Base-by-base conservation (phyloP, 306 rosid species). In the Castanea sativa region DNA sequence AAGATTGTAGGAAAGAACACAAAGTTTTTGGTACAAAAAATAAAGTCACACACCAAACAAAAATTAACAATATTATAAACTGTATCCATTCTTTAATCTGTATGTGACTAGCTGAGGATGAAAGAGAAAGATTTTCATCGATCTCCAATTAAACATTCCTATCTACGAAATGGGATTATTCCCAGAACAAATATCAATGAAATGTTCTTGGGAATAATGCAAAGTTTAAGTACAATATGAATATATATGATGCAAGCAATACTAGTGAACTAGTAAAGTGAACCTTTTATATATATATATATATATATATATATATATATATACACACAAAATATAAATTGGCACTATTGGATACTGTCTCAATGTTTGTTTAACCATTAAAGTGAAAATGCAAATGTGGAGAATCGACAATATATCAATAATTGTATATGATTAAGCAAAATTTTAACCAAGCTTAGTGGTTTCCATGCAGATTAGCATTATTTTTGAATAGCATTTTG, bases 391-490 rank as follows among this genome's bases (percentile, higher is more conserved):
- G 15, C 55, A 58, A n/a, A 56, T 41, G 82, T 74, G 83, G 80
- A 60, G 86, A 83, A 78, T 71, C 77, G 71, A 51, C 63, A 7
- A 77, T 49, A 12, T 49, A 49, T 6, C 60, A 6, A 20, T 73
- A n/a, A 55, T 41, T 41, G 45, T 73, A 76, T 64, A 78, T 58
- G 77, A 78, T 77, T 77, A 55, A 45, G 55, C 11, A 65, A 20
- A 29, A 0, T 32, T 41, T 41, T 41, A 16, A 13, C 1, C 15
- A 11, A 49, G 8, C 27, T 6, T 81, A 73, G 79, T 73, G 79
- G 76, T 56, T 77, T 55, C 71, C 78, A 64, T 55, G 76, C 75
- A 77, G 82, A 77, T 77, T 65, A 82, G 3, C 74, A 55, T 73
- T 74, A 38, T 21, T 65, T 67, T 18, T 68, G 1, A 18, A 6